These are phyloP conservation scores for Talaromyces sp. DNA, from an alignment of 2,329 filamentous ascomycete genomes.

Conservation along the genomic window DNA sequence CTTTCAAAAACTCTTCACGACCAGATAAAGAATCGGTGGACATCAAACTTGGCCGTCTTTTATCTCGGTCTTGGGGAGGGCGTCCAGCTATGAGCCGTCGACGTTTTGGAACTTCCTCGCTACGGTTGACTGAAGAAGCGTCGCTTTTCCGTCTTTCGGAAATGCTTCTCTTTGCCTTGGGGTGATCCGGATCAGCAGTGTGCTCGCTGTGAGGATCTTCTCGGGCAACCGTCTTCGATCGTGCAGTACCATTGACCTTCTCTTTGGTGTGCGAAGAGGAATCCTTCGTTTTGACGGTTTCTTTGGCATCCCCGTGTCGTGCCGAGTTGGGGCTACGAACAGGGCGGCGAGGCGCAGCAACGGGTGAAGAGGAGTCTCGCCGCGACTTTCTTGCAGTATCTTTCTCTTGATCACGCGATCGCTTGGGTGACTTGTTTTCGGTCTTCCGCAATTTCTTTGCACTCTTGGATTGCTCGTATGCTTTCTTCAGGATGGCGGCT, in stretches of 20 bases:
- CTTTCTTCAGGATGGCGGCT: constrained; percentile 70
- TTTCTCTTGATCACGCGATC: constrained; percentile 35
- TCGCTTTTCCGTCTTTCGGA: constrained; percentile 28
- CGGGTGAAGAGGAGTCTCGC: constrained; percentile 36
- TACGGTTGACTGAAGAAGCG: constrained; percentile 18
- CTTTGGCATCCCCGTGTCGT: constrained; percentile 23
- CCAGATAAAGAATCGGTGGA: constrained; percentile 37
- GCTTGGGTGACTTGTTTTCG: constrained; percentile 33
- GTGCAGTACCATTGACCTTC: background rate
- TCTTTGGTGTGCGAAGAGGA: constrained; percentile 7
- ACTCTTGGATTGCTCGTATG: constrained; percentile 35
- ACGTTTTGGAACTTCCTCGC: constrained; percentile 32
- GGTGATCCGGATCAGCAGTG: constrained; percentile 28
- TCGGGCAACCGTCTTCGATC: constrained; percentile 20
- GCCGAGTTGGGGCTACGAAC: constrained; percentile 25
- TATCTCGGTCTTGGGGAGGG: constrained; percentile 32
- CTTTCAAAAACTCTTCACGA: constrained; percentile 30
- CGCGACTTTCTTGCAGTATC: constrained; percentile 28
- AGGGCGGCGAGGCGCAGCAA: constrained; percentile 23
- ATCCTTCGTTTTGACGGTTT: constrained; percentile 11
- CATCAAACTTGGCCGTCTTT: constrained; percentile 29
- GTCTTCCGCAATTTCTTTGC: constrained; percentile 29
- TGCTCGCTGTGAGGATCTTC: constrained; percentile 18
- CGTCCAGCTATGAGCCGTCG: constrained; percentile 37
- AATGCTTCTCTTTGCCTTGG: constrained; percentile 23